These are phyloP conservation scores for Elaeagnus macrophylla DNA, from an alignment of 306 rosid genomes.

Conservation along the genomic window DNA sequence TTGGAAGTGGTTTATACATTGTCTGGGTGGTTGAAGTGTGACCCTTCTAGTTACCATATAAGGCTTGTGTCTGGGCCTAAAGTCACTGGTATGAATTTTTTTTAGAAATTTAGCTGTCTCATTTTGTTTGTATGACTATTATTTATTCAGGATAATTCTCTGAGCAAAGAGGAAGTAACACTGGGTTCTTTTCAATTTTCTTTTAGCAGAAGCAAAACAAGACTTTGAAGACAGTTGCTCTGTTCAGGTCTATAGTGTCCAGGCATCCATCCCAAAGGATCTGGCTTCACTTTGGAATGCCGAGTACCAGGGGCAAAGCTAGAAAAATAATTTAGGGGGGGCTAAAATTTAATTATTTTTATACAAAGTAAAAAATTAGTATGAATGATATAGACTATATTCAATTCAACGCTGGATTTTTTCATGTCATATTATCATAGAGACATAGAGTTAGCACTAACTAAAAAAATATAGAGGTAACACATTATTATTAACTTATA, in stretches of 20 bases:
- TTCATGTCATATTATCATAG: no score
- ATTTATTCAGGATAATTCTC: constrained; percentile 1
- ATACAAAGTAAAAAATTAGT: no score
- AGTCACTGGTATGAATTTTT: constrained; percentile 52
- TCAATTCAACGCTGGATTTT: no score
- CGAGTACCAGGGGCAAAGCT: no score
- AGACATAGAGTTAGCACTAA: no score
- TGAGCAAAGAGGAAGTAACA: constrained; percentile 14
- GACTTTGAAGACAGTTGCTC: constrained; percentile 81
- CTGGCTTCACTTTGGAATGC: constrained; percentile 83
- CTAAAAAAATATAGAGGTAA: no score
- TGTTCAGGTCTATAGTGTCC: constrained; percentile 85
- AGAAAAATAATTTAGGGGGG: no score
- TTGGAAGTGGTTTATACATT: constrained; percentile 73
- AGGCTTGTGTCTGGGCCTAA: constrained; percentile 65
- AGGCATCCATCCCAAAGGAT: constrained; percentile 85
- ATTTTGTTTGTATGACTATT: background rate
- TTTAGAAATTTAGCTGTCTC: background rate
- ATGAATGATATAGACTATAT: no score
- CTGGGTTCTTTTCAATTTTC: constrained; percentile 6
- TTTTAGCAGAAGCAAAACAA: constrained; percentile 71
- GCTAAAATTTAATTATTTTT: no score
- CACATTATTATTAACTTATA: no score
- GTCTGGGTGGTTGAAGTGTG: constrained; percentile 80
- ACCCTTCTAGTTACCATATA: constrained; percentile 51